phyloP scores from a whole-genome alignment of 345 rosid species.

The Pugionium dolabratum region DNA sequence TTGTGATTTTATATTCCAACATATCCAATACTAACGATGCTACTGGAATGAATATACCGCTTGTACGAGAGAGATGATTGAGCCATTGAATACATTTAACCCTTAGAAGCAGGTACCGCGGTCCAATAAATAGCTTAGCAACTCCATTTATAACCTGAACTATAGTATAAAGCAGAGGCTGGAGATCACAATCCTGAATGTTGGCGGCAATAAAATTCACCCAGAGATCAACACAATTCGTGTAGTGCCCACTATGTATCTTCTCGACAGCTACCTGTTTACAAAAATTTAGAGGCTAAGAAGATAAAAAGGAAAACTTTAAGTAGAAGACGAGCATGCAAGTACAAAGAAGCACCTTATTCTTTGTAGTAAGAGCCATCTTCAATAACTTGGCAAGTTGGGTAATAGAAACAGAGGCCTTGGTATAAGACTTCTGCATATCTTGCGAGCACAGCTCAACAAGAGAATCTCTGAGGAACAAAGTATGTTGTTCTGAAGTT shows the following conservation, averaged over 20 bases:
- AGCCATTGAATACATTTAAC: conserved; percentile 84
- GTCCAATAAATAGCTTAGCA: conserved; percentile 74
- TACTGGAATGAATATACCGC: conserved; percentile 78
- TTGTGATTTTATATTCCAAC: conserved; percentile 76
- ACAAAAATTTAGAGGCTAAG: conserved; percentile 36
- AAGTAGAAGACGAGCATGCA: conserved; percentile 11
- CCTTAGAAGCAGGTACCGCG: conserved; percentile 83
- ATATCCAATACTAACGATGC: conserved; percentile 66
- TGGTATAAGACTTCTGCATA: conserved; percentile 66
- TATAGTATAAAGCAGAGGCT: conserved; percentile 57
- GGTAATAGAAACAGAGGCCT: conserved; percentile 59
- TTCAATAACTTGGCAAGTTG: conserved; percentile 76
- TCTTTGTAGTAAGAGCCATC: conserved; percentile 64
- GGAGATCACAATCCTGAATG: conserved; percentile 60
- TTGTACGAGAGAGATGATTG: conserved; percentile 65
- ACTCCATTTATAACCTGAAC: conserved; percentile 87
- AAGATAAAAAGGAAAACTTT: conserved; percentile 22
- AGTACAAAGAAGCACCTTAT: conserved; percentile 52
- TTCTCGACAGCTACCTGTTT: conserved; percentile 80
- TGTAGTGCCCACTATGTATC: conserved; percentile 79
- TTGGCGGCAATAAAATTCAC: conserved; percentile 64
- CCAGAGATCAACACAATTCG: conserved; percentile 87
- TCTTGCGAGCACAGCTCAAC: conserved; percentile 78
- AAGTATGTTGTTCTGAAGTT: conserved; percentile 46
- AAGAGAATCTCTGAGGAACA: conserved; percentile 64